A percentile compares a stretch with the other conserved stretches of the same genome.
These are phyloP conservation scores for Panicum virgatum DNA, from an alignment of 202 grass and related monocot species.

Conservation along the genomic window DNA sequence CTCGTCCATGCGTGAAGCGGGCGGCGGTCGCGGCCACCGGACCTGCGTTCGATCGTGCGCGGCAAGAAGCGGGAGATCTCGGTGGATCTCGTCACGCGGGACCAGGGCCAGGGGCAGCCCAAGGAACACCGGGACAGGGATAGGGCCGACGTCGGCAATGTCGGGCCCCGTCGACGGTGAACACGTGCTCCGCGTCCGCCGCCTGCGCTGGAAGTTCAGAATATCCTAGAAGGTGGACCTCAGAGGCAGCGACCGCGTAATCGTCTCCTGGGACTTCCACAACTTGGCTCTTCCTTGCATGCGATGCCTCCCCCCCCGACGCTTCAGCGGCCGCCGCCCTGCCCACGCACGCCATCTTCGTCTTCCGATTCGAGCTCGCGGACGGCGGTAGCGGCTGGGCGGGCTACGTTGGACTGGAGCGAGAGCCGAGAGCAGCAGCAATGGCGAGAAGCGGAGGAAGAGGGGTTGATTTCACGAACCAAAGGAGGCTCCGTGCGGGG, in stretches of 20 bases:
- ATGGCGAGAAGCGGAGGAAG: constrained; percentile 55
- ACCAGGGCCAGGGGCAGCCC: constrained; percentile 30
- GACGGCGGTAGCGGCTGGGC: constrained; percentile 17
- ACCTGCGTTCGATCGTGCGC: constrained; percentile 60
- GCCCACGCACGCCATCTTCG: constrained; percentile 65
- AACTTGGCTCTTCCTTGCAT: constrained; percentile 83
- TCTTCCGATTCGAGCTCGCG: constrained; percentile 76
- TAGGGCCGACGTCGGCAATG: constrained; percentile 60
- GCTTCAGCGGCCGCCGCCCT: constrained; percentile 17
- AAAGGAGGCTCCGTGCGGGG: too few species aligned
- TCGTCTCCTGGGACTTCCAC: constrained; percentile 91
- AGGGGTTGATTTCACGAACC: too few species aligned
- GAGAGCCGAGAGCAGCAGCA: constrained; percentile 77
- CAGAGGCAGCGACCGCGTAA: constrained; percentile 55
- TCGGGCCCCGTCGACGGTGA: constrained; percentile 72
- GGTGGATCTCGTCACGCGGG: constrained; percentile 54
- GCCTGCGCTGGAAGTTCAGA: constrained; percentile 93
- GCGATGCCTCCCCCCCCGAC: constrained; percentile 16
- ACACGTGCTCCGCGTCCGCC: constrained; percentile 74
- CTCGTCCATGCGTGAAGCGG: constrained; percentile 48
- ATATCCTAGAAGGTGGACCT: constrained; percentile 76
- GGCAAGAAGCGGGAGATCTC: constrained; percentile 71
- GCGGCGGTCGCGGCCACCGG: constrained; percentile 43
- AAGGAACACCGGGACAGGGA: constrained; percentile 24
- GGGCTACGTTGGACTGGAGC: constrained; percentile 70